phyloP scores from a whole-genome alignment of 75 land plant genomes.

The Cryptomeria japonica region DNA sequence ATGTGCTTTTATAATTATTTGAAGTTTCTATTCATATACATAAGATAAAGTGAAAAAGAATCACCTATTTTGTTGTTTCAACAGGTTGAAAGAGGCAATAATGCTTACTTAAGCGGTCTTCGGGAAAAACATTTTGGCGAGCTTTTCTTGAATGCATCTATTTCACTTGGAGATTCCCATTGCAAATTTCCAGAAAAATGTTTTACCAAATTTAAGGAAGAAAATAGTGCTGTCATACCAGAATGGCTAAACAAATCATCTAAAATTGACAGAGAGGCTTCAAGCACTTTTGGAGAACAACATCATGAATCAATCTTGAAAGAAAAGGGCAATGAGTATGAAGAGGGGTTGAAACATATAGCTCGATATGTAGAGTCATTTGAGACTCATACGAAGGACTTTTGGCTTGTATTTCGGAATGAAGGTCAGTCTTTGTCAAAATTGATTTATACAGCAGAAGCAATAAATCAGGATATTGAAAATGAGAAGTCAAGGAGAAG shows the following conservation, averaged over 20 bases:
- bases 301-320: background rate
- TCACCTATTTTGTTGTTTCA: background rate
- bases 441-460: conserved; percentile 74
- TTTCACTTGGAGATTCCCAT: conserved; percentile 18
- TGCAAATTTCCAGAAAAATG: background rate
- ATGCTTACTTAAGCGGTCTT: conserved; percentile 81
- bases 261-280: conserved; percentile 6
- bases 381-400: conserved; percentile 65
- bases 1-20: background rate
- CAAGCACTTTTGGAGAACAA: background rate
- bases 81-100: conserved; percentile 80
- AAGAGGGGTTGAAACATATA: conserved; percentile 82
- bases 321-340: conserved; percentile 15
- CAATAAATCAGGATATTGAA: conserved; percentile 21
- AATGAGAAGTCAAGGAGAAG: conserved; percentile 23
- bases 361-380: conserved; percentile 91
- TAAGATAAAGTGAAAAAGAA: background rate
- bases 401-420: conserved; percentile 93
- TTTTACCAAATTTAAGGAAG: background rate
- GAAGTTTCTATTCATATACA: background rate
- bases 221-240: background rate
- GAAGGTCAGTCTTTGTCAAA: conserved; percentile 89
- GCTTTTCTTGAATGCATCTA: conserved; percentile 81
- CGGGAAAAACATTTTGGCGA: conserved; percentile 96
- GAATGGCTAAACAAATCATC: background rate